Evolutionary conservation across 106 monocot genomes (phyloP).

Genomic region (Apostasia shenzhenica): DNA sequence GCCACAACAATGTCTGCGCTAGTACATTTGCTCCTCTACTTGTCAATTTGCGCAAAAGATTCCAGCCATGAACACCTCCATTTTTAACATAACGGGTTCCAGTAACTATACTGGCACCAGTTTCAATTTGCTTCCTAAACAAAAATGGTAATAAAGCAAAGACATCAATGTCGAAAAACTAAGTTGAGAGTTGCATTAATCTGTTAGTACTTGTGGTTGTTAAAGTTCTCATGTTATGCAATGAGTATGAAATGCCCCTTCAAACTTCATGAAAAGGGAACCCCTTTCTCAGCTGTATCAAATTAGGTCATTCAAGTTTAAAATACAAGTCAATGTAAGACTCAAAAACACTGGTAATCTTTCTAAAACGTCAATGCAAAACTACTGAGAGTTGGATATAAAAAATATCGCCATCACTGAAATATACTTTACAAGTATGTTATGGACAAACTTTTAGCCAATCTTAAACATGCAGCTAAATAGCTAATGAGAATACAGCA

Average conservation of each 20-base stretch:
- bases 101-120: slow-evolving; percentile 90
- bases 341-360: too few species aligned
- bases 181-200: too few species aligned
- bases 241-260: too few species aligned
- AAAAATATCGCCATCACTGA: not conserved
- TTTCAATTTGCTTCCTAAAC: slow-evolving; percentile 85
- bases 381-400: not conserved
- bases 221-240: too few species aligned
- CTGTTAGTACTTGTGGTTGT: too few species aligned
- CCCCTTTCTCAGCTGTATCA: too few species aligned
- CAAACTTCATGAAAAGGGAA: too few species aligned
- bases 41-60: slow-evolving; percentile 93
- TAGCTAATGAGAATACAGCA: too few species aligned
- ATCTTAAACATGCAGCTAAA: too few species aligned
- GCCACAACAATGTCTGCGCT: slow-evolving; percentile 93
- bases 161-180: not conserved
- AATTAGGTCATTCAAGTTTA: too few species aligned
- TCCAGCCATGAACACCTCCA: slow-evolving; percentile 99
- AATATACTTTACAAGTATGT: not conserved
- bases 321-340: too few species aligned
- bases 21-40: slow-evolving; percentile 98
- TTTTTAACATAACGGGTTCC: slow-evolving; percentile 88
- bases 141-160: slow-evolving; percentile 2
- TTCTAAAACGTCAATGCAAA: not conserved
- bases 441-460: not conserved